These are phyloP conservation scores for Macrotyloma uniflorum DNA, from an alignment of 306 rosid species.

Conservation along the genomic window DNA sequence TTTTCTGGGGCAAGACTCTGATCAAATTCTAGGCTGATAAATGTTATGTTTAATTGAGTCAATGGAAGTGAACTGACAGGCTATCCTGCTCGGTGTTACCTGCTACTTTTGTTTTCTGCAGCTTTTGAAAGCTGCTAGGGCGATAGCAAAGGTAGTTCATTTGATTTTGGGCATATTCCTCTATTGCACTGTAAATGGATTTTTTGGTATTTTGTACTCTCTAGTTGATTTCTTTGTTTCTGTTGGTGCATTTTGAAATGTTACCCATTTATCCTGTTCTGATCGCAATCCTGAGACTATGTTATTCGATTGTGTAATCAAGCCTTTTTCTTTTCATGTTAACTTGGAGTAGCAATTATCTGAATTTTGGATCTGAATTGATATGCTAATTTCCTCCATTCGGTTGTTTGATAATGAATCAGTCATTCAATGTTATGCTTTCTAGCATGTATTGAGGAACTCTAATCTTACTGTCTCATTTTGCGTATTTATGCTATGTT, in stretches of 20 bases:
- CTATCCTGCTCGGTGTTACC: background rate
- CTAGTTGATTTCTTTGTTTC: constrained; percentile 4
- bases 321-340: background rate
- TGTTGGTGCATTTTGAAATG: background rate
- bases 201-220: background rate
- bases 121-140: constrained; percentile 4
- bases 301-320: background rate
- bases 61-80: background rate
- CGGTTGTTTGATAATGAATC: background rate
- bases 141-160: background rate
- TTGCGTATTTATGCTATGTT: background rate
- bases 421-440: background rate
- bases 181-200: background rate
- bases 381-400: background rate
- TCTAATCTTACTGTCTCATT: background rate
- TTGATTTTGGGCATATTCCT: constrained; percentile 2
- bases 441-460: background rate
- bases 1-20: background rate
- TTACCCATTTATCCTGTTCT: background rate
- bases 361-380: background rate
- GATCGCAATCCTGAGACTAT: constrained; percentile 11
- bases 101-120: constrained; percentile 14
- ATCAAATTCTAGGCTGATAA: background rate
- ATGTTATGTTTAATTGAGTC: background rate
- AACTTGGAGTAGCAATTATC: background rate